Evolutionary conservation across 2,329 filamentous ascomycete genomes (phyloP), one percentile per base, ranked within the genome.

Genomic region (Esteya vermicola): DNA sequence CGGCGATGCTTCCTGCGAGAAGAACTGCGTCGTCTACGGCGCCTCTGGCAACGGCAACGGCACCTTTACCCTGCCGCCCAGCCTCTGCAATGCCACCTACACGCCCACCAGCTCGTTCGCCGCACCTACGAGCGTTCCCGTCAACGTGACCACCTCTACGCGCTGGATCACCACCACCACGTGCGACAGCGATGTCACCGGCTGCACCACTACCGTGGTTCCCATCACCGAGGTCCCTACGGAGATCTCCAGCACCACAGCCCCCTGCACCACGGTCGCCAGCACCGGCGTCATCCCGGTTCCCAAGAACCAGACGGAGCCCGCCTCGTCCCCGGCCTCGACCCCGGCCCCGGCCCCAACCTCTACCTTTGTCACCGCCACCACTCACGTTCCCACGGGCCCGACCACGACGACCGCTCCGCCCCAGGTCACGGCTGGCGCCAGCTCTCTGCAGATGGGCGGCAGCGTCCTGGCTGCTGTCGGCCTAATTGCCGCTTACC

Each of bases 21-120:
- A 66, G 59, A 66, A 66, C 54, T 67, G 64, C 47, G 54, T 68
- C 28, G 63, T 68, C 35, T 64, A 68, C 45, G 59, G 56, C 26
- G 38, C 28, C 18, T 45, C 50, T 2, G 47, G 43, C 42, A 48
- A 46, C 39, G 40, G 38, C 38, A 54, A 48, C 38, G 52, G 53
- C 22, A 51, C 55, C 35, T 63, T 59, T 48, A 61, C 57, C 21
- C 57, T 66, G 9, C 52, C 58, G 4, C 43, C 53, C 25, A 48
- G 52, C 45, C 38, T 54, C 21, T 63, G 61, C 53, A 54, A 51
- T 9, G 56, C 59, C 18, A 53, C 40, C 12, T 48, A 42, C 43
- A 49, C 52, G 14, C 33, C 48, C 43, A 18, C 40, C 16, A 26
- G 45, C 28, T 33, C 47, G 25, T 21, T 34, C 13, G 13, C 23